Percentiles rank a stretch among this genome's conserved stretches.
Conservation (phyloP, 164 flowering plant species). For the Magnolia changhungtana region DNA sequence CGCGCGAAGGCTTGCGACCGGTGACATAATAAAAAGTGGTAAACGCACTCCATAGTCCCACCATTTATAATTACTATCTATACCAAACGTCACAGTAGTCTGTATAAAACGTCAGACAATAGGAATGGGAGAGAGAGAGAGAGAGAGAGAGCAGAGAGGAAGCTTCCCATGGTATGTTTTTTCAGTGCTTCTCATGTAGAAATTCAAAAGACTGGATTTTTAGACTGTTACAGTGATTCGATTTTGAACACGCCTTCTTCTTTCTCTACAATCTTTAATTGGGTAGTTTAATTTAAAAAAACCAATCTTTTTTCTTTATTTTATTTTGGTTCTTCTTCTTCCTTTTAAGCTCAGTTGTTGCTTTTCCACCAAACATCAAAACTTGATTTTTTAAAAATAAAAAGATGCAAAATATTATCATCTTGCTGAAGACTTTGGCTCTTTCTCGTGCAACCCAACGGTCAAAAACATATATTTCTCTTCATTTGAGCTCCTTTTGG, state of each 20-base stretch:
- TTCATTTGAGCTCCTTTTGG: constrained; percentile 11
- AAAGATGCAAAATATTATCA: constrained; percentile 8
- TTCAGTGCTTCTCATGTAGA: neutral
- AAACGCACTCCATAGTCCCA: no score
- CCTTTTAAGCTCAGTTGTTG: constrained; percentile 8
- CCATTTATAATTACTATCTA: no score
- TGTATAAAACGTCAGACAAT: no score
- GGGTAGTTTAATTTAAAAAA: neutral
- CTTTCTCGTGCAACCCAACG: neutral
- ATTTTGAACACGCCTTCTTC: neutral
- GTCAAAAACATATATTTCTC: constrained; percentile 9
- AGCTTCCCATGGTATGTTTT: neutral
- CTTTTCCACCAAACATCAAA: constrained; percentile 22
- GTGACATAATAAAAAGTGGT: no score
- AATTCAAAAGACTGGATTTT: neutral
- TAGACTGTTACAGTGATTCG: neutral
- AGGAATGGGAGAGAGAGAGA: neutral
- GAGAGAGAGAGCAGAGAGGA: neutral
- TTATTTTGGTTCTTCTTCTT: neutral
- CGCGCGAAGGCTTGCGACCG: no score
- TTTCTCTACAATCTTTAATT: neutral
- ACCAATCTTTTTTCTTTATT: neutral
- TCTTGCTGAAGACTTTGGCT: constrained; percentile 1
- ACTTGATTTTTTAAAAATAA: constrained; percentile 2
- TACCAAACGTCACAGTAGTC: no score